These are phyloP conservation scores for Chrysochromulina parva DNA, from an alignment of 78 protist species.

Conservation along the genomic window DNA sequence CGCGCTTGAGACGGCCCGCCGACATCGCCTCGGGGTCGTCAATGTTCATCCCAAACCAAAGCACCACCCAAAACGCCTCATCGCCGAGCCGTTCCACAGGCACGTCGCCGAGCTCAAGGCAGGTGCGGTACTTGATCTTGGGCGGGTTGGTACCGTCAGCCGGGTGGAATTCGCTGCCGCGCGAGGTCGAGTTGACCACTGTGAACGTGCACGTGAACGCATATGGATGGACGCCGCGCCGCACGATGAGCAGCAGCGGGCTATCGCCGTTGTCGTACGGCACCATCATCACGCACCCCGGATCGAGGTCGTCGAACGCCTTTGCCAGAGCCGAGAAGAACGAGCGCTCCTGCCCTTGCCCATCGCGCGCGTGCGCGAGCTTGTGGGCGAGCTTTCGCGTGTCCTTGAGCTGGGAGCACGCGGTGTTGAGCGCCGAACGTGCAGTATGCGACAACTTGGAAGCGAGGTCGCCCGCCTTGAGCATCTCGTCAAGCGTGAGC, in stretches of 20 bases:
- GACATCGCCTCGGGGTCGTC: background rate
- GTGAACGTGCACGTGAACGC: background rate
- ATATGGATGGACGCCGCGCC: background rate
- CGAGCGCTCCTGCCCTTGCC: background rate
- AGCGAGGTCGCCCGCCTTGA: background rate
- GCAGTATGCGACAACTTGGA: background rate
- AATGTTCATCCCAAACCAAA: background rate
- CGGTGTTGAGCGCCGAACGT: slow-evolving; percentile 10
- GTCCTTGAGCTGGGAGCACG: background rate
- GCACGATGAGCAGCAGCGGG: background rate
- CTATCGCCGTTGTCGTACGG: background rate
- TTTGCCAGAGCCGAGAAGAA: background rate
- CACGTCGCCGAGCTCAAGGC: background rate
- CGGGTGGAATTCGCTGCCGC: background rate
- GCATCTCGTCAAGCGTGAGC: background rate
- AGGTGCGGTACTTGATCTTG: background rate
- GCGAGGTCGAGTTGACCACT: background rate
- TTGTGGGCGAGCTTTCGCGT: background rate
- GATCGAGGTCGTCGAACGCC: background rate
- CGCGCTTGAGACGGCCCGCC: background rate
- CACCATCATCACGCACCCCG: background rate
- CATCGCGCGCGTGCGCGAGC: background rate
- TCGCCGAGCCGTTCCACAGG: background rate
- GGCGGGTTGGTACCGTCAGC: background rate
- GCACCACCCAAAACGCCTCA: background rate